A percentile compares a stretch with the other conserved stretches of the same genome.
These are phyloP conservation scores for Fusarium illudens DNA, from an alignment of 2,329 filamentous ascomycete species.

Conservation along the genomic window DNA sequence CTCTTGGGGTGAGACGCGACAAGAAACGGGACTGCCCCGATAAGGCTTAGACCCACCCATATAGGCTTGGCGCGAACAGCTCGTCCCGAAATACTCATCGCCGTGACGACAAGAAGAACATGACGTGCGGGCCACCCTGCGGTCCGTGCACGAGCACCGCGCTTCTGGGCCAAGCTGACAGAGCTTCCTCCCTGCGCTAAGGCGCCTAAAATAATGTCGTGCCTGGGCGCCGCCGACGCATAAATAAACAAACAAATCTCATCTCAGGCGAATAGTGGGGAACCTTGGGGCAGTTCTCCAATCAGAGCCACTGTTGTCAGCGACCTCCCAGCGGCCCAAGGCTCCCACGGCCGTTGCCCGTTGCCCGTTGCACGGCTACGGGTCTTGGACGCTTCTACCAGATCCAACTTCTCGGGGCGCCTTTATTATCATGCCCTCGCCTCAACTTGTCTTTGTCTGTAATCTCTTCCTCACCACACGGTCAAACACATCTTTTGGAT, in stretches of 20 bases:
- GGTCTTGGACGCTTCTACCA: conserved; percentile 19
- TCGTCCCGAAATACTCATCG: conserved; percentile 40
- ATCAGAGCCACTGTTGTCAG: conserved; percentile 32
- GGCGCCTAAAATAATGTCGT: conserved; percentile 37
- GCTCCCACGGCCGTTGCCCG: conserved; percentile 36
- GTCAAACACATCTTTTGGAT: conserved; percentile 4
- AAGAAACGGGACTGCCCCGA: conserved; percentile 6
- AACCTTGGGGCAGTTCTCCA: conserved; percentile 10
- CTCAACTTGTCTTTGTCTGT: conserved; percentile 17
- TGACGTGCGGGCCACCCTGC: conserved; percentile 14
- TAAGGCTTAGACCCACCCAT: not conserved
- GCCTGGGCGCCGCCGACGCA: conserved; percentile 32
- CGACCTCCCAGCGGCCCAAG: conserved; percentile 5
- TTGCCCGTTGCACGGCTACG: conserved; percentile 44
- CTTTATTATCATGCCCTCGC: conserved; percentile 38
- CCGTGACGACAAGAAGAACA: conserved; percentile 45
- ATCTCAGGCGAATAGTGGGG: conserved; percentile 35
- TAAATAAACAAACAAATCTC: conserved; percentile 51
- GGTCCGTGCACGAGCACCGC: conserved; percentile 36
- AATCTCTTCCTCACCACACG: not conserved
- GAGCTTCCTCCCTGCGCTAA: conserved; percentile 34
- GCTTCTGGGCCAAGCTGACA: conserved; percentile 6
- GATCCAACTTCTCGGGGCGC: conserved; percentile 25
- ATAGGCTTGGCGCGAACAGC: conserved; percentile 10
- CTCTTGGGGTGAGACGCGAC: conserved; percentile 39